Conservation (phyloP, 139 green algal genomes). For the Chlorella vulgaris region DNA sequence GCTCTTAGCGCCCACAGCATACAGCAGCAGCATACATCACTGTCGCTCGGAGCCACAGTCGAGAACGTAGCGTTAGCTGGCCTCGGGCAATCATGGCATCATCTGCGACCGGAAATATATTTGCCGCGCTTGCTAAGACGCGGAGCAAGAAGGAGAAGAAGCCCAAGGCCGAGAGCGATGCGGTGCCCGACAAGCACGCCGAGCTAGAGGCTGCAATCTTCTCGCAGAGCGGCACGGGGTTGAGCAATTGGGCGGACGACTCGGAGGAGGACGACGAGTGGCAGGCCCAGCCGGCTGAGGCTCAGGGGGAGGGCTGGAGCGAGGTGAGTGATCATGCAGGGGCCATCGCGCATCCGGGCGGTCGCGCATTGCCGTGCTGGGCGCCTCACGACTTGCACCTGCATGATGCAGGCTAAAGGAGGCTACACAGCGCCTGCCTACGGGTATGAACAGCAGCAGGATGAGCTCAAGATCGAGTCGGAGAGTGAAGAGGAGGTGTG, state of each 20-base stretch:
- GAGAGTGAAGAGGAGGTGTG: constrained; percentile 42
- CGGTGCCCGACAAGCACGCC: constrained; percentile 35
- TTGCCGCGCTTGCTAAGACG: constrained; percentile 38
- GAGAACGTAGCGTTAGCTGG: no score
- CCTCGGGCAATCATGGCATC: no score
- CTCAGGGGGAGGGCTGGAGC: constrained; percentile 40
- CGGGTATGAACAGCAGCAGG: constrained; percentile 18
- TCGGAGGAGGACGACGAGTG: constrained; percentile 43
- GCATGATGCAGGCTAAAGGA: constrained; percentile 34
- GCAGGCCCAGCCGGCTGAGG: neutral
- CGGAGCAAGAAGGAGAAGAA: constrained; percentile 47
- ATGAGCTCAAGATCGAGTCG: neutral
- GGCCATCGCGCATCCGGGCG: neutral
- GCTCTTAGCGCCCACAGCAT: no score
- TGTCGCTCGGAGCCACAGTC: no score
- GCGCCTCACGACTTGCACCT: neutral
- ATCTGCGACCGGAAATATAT: constrained; percentile 39
- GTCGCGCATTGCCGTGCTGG: neutral
- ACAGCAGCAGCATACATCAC: no score
- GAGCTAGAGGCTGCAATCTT: constrained; percentile 49
- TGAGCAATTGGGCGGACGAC: constrained; percentile 50
- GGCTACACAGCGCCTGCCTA: constrained; percentile 1
- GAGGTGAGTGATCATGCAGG: constrained; percentile 7
- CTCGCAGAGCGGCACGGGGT: constrained; percentile 6
- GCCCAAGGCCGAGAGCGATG: constrained; percentile 18